These are phyloP conservation scores for Eucalyptus cladocalyx DNA, from an alignment of 345 rosid genomes.

Conservation along the genomic window DNA sequence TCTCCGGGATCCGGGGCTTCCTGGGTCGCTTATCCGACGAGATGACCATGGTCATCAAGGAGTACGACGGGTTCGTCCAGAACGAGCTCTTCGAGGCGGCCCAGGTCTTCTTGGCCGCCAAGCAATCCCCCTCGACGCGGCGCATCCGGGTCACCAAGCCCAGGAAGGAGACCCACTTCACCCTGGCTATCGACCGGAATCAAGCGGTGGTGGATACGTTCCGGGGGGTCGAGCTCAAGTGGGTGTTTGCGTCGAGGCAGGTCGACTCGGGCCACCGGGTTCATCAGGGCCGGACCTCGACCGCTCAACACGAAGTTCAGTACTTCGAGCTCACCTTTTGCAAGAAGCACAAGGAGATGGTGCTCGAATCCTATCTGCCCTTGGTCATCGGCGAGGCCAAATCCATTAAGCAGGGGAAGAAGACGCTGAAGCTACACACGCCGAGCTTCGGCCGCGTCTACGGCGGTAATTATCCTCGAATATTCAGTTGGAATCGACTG, in stretches of 20 bases:
- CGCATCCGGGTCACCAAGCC: conserved; percentile 34
- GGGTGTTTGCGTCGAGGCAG: conserved; percentile 18
- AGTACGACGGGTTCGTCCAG: conserved; percentile 20
- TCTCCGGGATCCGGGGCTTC: conserved; percentile 5
- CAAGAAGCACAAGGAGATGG: conserved; percentile 37
- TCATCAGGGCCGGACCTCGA: conserved; percentile 3
- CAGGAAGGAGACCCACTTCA: conserved; percentile 34
- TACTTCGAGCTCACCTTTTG: conserved; percentile 41
- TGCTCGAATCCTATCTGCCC: conserved; percentile 37
- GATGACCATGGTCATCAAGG: conserved; percentile 32
- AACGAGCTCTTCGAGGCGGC: conserved; percentile 40
- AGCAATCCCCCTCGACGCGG: conserved; percentile 13
- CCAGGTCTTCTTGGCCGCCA: conserved; percentile 19
- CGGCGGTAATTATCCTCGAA: neutral
- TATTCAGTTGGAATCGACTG: neutral
- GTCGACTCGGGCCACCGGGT: conserved; percentile 8
- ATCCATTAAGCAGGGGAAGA: conserved; percentile 18
- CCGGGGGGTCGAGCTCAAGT: conserved; percentile 29
- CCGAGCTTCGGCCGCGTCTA: no score
- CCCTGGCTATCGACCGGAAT: conserved; percentile 26
- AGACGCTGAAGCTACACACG: conserved; percentile 43
- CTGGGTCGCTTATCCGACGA: conserved; percentile 22
- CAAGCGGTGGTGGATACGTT: conserved; percentile 37
- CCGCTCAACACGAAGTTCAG: conserved; percentile 11
- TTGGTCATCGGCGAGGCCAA: conserved; percentile 26